Evolutionary conservation across 306 rosid genomes (phyloP).

Genomic region (Sicyos baderoa): DNA sequence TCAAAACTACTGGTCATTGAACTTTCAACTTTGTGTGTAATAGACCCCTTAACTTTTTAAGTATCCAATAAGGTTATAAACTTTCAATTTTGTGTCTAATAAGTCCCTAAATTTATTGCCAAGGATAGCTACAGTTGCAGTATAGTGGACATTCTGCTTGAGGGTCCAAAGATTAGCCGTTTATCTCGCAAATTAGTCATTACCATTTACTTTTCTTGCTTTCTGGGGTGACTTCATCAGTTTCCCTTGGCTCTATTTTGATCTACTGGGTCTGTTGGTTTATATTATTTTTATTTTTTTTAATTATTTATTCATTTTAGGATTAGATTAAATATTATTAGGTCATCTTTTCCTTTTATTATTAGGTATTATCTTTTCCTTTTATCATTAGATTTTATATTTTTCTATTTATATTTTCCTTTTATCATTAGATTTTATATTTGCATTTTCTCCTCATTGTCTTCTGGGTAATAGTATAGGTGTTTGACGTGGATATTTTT

Average conservation of each 20-base stretch:
- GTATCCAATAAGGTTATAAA: no score
- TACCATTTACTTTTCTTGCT: background rate
- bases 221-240: background rate
- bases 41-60: background rate
- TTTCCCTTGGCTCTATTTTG: background rate
- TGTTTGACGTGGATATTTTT: background rate
- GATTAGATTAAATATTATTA: no score
- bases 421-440: no score
- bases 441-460: background rate
- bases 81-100: background rate
- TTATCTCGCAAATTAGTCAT: slow-evolving; percentile 12
- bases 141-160: slow-evolving; percentile 35
- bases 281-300: no score
- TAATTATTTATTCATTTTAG: no score
- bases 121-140: slow-evolving; percentile 37
- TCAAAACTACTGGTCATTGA: background rate
- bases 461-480: background rate
- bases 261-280: background rate
- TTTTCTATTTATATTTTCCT: no score
- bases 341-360: no score
- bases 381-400: no score
- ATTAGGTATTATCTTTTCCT: no score
- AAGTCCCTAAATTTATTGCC: background rate
- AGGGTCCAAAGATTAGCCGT: slow-evolving; percentile 27
- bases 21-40: background rate